These are phyloP conservation scores for Vaccinium corymbosum DNA, from an alignment of 148 eudicot species.

Conservation along the genomic window DNA sequence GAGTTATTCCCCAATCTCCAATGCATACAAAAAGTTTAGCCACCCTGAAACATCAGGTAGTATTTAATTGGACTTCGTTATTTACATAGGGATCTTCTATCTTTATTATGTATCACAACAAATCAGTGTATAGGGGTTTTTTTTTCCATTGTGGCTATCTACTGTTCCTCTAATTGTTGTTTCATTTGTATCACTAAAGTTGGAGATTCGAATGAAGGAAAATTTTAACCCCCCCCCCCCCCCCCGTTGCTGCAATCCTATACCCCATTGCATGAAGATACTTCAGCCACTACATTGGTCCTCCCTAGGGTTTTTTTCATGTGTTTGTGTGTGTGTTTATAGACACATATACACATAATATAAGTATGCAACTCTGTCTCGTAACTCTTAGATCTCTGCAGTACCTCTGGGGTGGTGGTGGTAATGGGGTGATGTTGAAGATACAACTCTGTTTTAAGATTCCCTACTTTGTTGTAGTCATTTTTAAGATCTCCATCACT, in stretches of 20 bases:
- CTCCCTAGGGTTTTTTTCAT: background rate
- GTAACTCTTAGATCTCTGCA: constrained; percentile 4
- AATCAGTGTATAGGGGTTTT: background rate
- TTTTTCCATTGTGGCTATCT: background rate
- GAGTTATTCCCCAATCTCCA: constrained; percentile 99
- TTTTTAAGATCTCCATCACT: constrained; percentile 8
- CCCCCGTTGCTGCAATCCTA: background rate
- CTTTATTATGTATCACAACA: background rate
- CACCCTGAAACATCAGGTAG: constrained; percentile 95
- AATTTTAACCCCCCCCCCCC: background rate
- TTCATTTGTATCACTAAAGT: background rate
- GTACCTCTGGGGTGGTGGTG: background rate
- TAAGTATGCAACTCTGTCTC: background rate
- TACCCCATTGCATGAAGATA: background rate
- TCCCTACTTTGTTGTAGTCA: background rate
- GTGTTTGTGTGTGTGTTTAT: background rate
- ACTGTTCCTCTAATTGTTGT: background rate
- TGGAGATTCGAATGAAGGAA: background rate
- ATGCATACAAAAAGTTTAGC: constrained; percentile 99
- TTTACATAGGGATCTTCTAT: constrained; percentile 7
- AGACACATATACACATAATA: no score
- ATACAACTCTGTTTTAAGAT: background rate
- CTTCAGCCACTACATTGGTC: background rate
- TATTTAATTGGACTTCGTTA: background rate
- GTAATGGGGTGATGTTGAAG: background rate